Base-by-base conservation (phyloP, 768 basidiomycete species). In the Naganishia vaughanmartiniae region DNA sequence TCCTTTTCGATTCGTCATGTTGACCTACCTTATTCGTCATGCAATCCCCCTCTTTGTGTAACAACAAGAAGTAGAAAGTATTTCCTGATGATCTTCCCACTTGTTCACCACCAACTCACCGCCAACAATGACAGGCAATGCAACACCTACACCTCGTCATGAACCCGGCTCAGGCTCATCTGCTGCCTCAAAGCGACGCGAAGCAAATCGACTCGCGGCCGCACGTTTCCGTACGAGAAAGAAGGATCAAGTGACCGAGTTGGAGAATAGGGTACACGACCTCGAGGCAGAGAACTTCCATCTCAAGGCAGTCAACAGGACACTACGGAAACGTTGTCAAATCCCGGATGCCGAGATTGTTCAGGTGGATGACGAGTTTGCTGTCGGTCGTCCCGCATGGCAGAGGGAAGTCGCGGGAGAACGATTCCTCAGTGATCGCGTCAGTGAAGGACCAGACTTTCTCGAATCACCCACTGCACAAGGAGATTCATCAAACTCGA, bases 171-270 rank as follows among this genome's bases (percentile, higher is more conserved):
- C 33, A 0, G 60, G 60, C 19, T 34, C 71, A 1, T 54, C 46
- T 15, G 71, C 71, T 3, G 71, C 71, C 17, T 72, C 71, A 7
- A 72, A 72, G 28, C 42, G 79, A 34, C 74, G 79, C 15, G 79
- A 80, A 70, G 79, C 79, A 21, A 79, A 81, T 66, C 70, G 79
- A 34, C 69, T 81, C 30, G 79, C 79, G 0, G 79, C 79, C 4
- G 78, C 79, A 66, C 71, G 79, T 0, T 81, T 81, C 63, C 57
- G 79, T 24, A 79, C 75, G 31, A 54, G 79, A 55, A 81, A 81
- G 70, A 81, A 81, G 73, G 77, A 78, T 19, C 79, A 81, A 60
- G 78, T 78, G 42, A 77, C 77, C 42, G 76, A 74, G 34, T 68
- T 81, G 12, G 79, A 81, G 55, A 76, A 74, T 28, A 71, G 74